phyloP scores from a whole-genome alignment of 2,329 filamentous ascomycete genomes.

The Tothia fuscella region DNA sequence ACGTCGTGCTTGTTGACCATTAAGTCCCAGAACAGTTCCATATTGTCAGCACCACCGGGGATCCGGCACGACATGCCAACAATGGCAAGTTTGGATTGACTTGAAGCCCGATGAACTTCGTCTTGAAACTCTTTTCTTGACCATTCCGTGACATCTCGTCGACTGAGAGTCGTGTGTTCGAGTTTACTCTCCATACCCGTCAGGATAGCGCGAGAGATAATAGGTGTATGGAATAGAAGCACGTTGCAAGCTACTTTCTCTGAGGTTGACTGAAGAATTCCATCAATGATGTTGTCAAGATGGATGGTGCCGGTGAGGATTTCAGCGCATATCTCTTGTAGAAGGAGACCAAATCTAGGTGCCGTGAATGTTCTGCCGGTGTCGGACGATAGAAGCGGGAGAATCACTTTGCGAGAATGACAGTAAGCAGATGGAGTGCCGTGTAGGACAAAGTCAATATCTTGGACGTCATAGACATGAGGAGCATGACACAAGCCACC shows the following conservation, averaged over 20 bases:
- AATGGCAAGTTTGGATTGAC: conserved; percentile 19
- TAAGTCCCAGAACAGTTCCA: conserved; percentile 27
- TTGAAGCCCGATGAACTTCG: not conserved
- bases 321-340: not conserved
- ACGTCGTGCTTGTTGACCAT: conserved; percentile 23
- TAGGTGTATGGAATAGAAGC: not conserved
- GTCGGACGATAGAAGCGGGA: not conserved
- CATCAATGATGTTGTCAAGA: not conserved
- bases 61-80: conserved; percentile 18
- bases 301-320: not conserved
- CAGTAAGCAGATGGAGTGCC: not conserved
- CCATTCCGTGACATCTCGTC: too few species aligned
- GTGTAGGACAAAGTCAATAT: not conserved
- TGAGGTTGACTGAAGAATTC: not conserved
- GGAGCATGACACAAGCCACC: not conserved
- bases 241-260: not conserved
- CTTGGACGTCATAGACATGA: not conserved
- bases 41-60: conserved; percentile 14
- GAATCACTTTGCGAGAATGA: not conserved
- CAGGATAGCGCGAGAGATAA: not conserved
- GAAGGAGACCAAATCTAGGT: not conserved
- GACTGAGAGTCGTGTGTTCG: too few species aligned
- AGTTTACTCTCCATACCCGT: not conserved
- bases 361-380: not conserved
- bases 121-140: not conserved